These are phyloP conservation scores for Venustampulla echinocandica DNA, from an alignment of 495 filamentous ascomycete species.

Conservation along the genomic window DNA sequence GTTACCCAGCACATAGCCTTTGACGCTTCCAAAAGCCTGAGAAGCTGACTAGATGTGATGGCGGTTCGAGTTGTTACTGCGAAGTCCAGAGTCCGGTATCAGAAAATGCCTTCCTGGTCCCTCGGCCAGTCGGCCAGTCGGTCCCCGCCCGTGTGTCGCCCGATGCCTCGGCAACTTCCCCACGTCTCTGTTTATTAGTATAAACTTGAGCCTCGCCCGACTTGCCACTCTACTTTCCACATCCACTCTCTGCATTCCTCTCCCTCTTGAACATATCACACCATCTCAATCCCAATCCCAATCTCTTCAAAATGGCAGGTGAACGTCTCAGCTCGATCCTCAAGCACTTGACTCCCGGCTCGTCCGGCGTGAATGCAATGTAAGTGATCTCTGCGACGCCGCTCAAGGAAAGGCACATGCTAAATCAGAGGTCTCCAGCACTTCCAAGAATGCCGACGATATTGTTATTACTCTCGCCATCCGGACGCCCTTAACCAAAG, in stretches of 20 bases:
- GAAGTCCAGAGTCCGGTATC: too few species aligned
- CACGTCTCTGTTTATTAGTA: too few species aligned
- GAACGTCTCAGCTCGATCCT: conserved; percentile 82
- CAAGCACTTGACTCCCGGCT: conserved; percentile 70
- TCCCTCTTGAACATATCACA: background rate
- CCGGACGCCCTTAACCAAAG: conserved; percentile 73
- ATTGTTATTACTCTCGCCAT: conserved; percentile 82
- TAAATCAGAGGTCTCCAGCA: conserved; percentile 42
- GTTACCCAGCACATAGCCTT: too few species aligned
- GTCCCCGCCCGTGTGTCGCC: too few species aligned
- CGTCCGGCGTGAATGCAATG: conserved; percentile 64
- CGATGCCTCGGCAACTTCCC: background rate
- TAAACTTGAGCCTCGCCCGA: too few species aligned
- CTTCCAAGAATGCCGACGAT: conserved; percentile 91
- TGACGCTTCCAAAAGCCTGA: too few species aligned
- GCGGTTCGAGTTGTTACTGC: too few species aligned
- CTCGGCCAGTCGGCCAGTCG: too few species aligned
- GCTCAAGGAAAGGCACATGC: conserved; percentile 13
- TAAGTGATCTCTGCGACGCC: conserved; percentile 35
- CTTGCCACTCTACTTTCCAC: background rate
- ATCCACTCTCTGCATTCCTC: background rate
- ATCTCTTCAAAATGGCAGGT: conserved; percentile 57
- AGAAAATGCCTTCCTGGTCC: too few species aligned
- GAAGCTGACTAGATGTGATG: too few species aligned
- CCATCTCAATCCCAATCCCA: background rate